Evolutionary conservation across 2,329 filamentous ascomycete species (phyloP), one percentile per base, ranked within the genome.

Genomic region (Penicillium nordicum): DNA sequence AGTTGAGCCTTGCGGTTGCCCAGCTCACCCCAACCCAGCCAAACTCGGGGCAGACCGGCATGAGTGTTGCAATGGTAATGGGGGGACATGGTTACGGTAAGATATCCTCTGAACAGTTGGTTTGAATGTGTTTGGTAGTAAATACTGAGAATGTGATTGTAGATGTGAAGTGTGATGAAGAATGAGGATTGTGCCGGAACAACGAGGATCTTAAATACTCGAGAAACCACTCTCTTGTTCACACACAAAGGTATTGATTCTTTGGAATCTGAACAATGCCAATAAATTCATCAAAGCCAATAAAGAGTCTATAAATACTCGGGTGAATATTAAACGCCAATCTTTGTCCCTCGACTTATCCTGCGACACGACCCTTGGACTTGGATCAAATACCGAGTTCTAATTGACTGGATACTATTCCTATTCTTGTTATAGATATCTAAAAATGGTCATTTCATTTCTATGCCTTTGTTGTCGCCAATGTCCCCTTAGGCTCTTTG

Each of bases 11-110:
- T 52, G 36, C 53, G 53, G 34, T 38, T 36, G 2, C 41, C 41
- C 36, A 56, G 21, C 29, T 56, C 53, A 10, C 53, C 48, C 27
- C 41, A 56, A 23, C 53, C 53, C 7, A 52, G 41, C 53, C 53
- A 56, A 14, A 46, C 48, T 0, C 36, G 34, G 27, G 53, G 53
- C 4, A 56, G 36, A 12, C 48, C 41, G 9, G 40, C 3, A 25
- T 56, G 53, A 23, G 48, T 16, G n/a, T 32, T 11, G 29, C 53
- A 56, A 14, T 50, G 53, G n/a, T 50, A 18, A 11, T 41, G 21
- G 29, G 29, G 8, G 37, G 50, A 10, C 50, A 52, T 46, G 3
- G 1, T 46, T 46, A 32, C 23, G 9, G 5, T 8, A 16, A 16
- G 6, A 29, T 32, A 23, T 14, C 32, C 11, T 14, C 2, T 32